phyloP scores from a whole-genome alignment of 106 monocot genomes.

The Acorus gramineus region DNA sequence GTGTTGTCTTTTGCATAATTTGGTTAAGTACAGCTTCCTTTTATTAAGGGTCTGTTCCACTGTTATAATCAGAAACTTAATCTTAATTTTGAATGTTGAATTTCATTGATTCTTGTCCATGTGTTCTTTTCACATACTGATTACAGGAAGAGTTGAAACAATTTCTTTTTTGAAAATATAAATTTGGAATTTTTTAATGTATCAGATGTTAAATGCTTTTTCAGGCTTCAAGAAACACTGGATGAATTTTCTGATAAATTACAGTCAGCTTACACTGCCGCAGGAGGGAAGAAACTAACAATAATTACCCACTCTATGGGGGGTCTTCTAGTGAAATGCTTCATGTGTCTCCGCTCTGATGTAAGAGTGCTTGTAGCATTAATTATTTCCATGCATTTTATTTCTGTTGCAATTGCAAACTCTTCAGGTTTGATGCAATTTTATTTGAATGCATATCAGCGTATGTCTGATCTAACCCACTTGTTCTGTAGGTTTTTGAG shows the following conservation, averaged over 20 bases:
- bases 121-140: not conserved
- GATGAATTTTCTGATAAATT: slow-evolving; percentile 68
- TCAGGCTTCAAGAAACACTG: slow-evolving; percentile 84
- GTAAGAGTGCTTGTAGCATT: slow-evolving; percentile 26
- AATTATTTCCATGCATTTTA: not conserved
- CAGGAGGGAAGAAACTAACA: slow-evolving; percentile 83
- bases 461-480: too few species aligned
- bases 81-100: too few species aligned
- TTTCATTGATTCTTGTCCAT: too few species aligned
- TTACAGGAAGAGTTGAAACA: not conserved
- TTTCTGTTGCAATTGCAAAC: not conserved
- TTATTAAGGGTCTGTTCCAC: too few species aligned
- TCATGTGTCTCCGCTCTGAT: slow-evolving; percentile 66
- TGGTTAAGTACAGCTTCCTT: too few species aligned
- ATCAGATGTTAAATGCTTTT: slow-evolving; percentile 3
- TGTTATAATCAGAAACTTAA: too few species aligned
- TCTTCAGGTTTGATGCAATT: not conserved
- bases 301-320: slow-evolving; percentile 98
- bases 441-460: not conserved
- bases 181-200: not conserved
- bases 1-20: too few species aligned
- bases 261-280: slow-evolving; percentile 50
- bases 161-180: not conserved
- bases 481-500: slow-evolving; percentile 62
- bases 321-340: slow-evolving; percentile 88